These are phyloP conservation scores for Penicillium sp. DNA, from an alignment of 2,329 filamentous ascomycete genomes.

Conservation along the genomic window DNA sequence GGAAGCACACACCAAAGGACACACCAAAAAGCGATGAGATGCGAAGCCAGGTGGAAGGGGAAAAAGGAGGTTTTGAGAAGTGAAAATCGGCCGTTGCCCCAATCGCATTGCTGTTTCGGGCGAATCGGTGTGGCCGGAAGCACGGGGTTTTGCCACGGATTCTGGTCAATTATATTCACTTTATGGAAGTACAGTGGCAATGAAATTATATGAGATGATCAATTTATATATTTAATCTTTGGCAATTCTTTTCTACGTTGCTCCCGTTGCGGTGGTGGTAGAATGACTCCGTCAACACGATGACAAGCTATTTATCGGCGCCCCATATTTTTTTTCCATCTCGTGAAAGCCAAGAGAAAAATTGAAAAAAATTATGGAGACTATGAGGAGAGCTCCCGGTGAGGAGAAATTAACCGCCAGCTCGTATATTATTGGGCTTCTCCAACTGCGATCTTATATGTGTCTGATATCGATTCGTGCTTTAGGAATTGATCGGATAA, in stretches of 20 bases:
- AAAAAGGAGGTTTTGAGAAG: constrained; percentile 7
- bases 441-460: neutral
- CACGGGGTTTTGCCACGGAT: no score
- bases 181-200: no score
- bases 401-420: constrained; percentile 23
- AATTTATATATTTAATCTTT: neutral
- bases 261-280: no score
- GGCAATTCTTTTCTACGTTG: no score
- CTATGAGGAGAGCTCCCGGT: constrained; percentile 18
- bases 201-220: neutral
- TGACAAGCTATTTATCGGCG: neutral
- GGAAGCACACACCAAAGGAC: no score
- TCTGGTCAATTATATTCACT: neutral
- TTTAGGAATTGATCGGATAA: no score
- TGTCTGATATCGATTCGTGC: no score
- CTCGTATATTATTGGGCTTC: constrained; percentile 1
- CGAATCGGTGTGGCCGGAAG: constrained; percentile 30
- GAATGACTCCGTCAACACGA: no score
- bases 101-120: constrained; percentile 30
- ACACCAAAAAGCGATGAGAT: constrained; percentile 19
- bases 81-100: constrained; percentile 15
- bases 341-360: constrained; percentile 3
- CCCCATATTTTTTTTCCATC: constrained; percentile 7
- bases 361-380: constrained; percentile 8
- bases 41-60: constrained; percentile 8